Conservation (phyloP, 192 early-diverging fungal genomes). For the Fimicolochytrium jonesii region DNA sequence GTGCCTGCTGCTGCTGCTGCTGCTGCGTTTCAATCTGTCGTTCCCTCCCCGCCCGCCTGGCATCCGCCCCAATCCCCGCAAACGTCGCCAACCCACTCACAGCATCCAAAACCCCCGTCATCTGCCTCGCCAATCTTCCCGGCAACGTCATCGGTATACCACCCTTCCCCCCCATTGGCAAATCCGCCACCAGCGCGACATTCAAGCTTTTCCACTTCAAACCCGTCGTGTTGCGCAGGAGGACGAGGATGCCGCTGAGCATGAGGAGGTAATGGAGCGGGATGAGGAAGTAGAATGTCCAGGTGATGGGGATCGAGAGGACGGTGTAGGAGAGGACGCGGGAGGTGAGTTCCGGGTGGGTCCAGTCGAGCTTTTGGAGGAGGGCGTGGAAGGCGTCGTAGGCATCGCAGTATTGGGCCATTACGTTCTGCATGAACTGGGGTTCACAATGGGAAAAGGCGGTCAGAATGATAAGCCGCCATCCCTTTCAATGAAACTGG, state of each 20-base stretch:
- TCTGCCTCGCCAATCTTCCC: neutral
- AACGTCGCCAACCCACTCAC: neutral
- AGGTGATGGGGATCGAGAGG: constrained; percentile 22
- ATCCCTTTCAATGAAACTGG: too few species aligned
- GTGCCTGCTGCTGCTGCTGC: too few species aligned
- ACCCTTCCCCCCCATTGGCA: neutral
- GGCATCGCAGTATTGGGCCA: constrained; percentile 47
- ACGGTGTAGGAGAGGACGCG: constrained; percentile 18
- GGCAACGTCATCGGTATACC: neutral
- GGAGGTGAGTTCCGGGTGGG: constrained; percentile 20
- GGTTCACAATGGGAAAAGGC: too few species aligned
- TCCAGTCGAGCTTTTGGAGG: constrained; percentile 29
- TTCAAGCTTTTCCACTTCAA: constrained; percentile 10
- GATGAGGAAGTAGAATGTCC: constrained; percentile 25
- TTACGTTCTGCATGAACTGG: constrained; percentile 70
- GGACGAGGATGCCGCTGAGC: constrained; percentile 45
- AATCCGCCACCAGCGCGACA: neutral
- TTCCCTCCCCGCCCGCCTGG: neutral
- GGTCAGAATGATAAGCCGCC: too few species aligned
- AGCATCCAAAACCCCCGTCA: neutral
- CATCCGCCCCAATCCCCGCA: neutral
- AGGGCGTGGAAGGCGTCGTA: constrained; percentile 17
- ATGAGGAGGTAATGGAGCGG: constrained; percentile 30
- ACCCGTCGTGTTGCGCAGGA: constrained; percentile 55
- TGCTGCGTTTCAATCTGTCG: too few species aligned